Conservation (phyloP, 225 moss, liverwort and hornwort genomes). For the Bryoerythrophyllum caledonicum region DNA sequence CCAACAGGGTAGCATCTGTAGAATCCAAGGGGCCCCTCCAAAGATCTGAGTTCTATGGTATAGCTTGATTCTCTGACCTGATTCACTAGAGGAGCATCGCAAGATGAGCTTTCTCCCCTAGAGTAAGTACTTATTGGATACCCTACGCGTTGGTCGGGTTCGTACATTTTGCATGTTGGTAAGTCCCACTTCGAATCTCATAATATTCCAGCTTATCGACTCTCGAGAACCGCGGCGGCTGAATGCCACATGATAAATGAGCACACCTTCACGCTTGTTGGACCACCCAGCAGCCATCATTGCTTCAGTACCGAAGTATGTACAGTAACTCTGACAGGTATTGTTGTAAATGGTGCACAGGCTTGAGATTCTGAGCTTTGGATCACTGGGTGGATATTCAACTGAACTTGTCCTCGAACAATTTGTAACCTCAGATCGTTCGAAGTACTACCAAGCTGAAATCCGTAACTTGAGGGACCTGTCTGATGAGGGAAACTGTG, state of each 20-base stretch:
- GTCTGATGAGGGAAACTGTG: constrained; percentile 24
- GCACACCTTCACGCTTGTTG: neutral
- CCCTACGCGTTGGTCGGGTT: no score
- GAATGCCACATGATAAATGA: constrained; percentile 22
- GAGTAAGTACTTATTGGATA: constrained; percentile 11
- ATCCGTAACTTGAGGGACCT: neutral
- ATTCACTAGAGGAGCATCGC: constrained; percentile 8
- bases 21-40: constrained; percentile 26
- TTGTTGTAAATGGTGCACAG: constrained; percentile 4
- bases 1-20: neutral
- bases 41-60: constrained; percentile 21
- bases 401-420: constrained; percentile 6
- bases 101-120: neutral
- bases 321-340: neutral
- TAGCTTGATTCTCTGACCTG: constrained; percentile 18
- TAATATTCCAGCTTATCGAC: constrained; percentile 42
- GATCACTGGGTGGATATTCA: neutral
- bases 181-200: constrained; percentile 26
- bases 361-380: constrained; percentile 2
- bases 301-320: neutral
- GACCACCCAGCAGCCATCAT: neutral
- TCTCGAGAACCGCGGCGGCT: constrained; percentile 27
- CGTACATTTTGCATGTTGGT: constrained; percentile 9
- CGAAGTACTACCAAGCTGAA: constrained; percentile 3
- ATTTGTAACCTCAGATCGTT: constrained; percentile 1